Base-by-base conservation (phyloP, 2,329 filamentous ascomycete genomes). In the Microdochium paspali region DNA sequence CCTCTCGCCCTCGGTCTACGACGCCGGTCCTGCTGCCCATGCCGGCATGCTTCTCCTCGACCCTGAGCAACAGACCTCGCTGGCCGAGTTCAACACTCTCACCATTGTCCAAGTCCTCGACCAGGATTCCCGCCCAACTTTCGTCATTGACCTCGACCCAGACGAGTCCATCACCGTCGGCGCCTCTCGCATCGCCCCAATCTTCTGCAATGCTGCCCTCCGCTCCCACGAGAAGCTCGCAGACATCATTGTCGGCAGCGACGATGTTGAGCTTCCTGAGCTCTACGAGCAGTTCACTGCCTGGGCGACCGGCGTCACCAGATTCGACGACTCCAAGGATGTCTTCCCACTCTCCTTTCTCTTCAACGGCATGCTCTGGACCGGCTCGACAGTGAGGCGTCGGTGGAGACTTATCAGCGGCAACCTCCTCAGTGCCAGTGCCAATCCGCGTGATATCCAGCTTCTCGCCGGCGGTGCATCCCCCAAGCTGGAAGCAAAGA, bases 271-370 rank as follows among this genome's bases (percentile, higher is more conserved):
- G 4, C 12, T 13, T 15, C 32, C 10, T 13, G 25, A 55, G 25
- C 52, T 56, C 20, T 67, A 69, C 46, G 47, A 57, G 0, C 61
- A 65, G 0, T 73, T 73, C 51, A 63, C 55, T 44, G 51, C 46
- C 1, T 73, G 70, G 70, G 65, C 64, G 0, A 67, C 66, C 0
- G 60, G 67, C 0, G 58, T 67, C 15, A 72, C 66, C 4, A 61
- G 58, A 4, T 68, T 69, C 47, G 68, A 72, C 44, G 67, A 70
- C 46, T 69, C 68, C 2, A 63, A 63, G 49, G 70, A 73, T 47
- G 61, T 72, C 3, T 72, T 68, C 39, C 70, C 70, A 0, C 60
- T 69, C 0, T 68, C 66, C 7, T 64, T 69, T 42, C 44, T 67
- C 4, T 67, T 58, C 48, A 51, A 52, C 7, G 56, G 60, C 44